Evolutionary conservation across 805 yeast genomes (phyloP), one percentile per base, ranked within the genome.

Genomic region (Blastobotrys attinorum): DNA sequence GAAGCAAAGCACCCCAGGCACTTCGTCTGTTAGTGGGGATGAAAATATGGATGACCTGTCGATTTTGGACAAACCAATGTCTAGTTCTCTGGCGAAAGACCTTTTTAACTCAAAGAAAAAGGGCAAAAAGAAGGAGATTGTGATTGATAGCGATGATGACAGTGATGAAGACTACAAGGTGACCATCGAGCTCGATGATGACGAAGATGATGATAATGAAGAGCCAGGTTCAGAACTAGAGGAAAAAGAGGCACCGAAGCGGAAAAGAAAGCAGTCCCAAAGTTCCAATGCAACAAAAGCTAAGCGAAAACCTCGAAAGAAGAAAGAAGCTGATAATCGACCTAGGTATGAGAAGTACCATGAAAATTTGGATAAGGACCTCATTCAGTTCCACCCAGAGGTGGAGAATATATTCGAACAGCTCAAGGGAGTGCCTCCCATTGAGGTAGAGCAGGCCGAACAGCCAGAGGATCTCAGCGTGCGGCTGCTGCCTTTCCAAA

Each of bases 401-500:
- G 67, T 92, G 42, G 72, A 73, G 47, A 76, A 76, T 31, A 83
- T 85, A 1, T 90, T 92, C 57, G 76, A 82, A 1, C 73, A 75
- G 44, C 67, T 90, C 40, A 76, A 69, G 37, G 61, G 67, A 1
- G 61, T 71, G 3, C 77, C 79, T 0, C 53, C 53, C 4, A 50
- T 39, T 10, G 47, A 39, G 4, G 62, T 37, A 3, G 31, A 73
- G 40, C 84, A 88, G 0, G 62, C 23, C 3, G 31, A 73, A 39
- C 84, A 88, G 0, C 97, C 98, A 0, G 72, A 67, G 1, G 88
- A 83, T 7, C 77, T 90, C 83, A 73, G 73, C 1, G 72, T 87
- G 37, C 72, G 71, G 22, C 63, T 92, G 31, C 68, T 92, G 22
- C 97, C 97, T 1, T 92, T 92, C 64, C 99, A 92, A 64, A 67